These are phyloP conservation scores for Hygrophorus russula DNA, from an alignment of 768 basidiomycete species.

Conservation along the genomic window DNA sequence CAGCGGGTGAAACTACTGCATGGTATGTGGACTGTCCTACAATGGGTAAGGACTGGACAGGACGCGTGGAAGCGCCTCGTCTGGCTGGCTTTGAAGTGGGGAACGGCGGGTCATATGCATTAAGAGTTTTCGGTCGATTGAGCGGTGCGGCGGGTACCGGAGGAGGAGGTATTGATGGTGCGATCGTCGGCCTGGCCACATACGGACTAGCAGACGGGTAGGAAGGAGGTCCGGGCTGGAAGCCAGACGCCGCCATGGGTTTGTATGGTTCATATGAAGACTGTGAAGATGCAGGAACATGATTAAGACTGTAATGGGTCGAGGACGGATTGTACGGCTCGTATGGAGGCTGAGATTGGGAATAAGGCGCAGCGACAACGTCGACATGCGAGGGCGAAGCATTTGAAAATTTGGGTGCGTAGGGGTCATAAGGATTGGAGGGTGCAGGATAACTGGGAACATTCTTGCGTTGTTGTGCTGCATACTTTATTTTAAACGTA, in stretches of 20 bases:
- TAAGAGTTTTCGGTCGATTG: slow-evolving; percentile 52
- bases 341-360: slow-evolving; percentile 9
- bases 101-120: slow-evolving; percentile 74
- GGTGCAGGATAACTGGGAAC: slow-evolving; percentile 6
- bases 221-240: slow-evolving; percentile 11
- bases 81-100: slow-evolving; percentile 32
- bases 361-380: slow-evolving; percentile 9
- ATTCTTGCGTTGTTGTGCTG: background rate
- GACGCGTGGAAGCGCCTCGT: slow-evolving; percentile 17
- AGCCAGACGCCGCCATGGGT: slow-evolving; percentile 10
- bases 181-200: slow-evolving; percentile 4
- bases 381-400: slow-evolving; percentile 14
- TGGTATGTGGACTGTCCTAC: slow-evolving; percentile 7
- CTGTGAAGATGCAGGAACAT: slow-evolving; percentile 8
- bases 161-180: slow-evolving; percentile 19
- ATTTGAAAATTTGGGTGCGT: slow-evolving; percentile 20
- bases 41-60: slow-evolving; percentile 15
- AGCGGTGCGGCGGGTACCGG: slow-evolving; percentile 30
- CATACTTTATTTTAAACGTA: background rate
- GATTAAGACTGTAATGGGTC: slow-evolving; percentile 1
- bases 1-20: background rate
- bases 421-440: slow-evolving; percentile 21
- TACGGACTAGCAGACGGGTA: slow-evolving; percentile 8
- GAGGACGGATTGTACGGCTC: slow-evolving; percentile 3
- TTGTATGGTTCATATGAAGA: slow-evolving; percentile 17